Conservation (phyloP, 352 stramenopile genomes). For the Pythium insidiosum region DNA sequence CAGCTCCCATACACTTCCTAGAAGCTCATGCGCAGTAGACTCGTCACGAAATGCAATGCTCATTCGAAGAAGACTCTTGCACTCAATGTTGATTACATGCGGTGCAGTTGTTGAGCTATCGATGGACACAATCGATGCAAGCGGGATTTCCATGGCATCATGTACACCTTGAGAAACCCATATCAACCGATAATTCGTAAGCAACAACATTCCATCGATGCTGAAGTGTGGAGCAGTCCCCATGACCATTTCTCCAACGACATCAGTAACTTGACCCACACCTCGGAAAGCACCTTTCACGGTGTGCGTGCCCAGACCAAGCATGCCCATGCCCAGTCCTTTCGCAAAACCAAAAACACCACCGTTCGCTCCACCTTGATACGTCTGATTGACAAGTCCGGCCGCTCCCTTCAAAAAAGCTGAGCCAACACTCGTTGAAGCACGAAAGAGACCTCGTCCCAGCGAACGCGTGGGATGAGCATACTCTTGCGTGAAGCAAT, state of each 20-base stretch:
- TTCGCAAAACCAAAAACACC: conserved; percentile 86
- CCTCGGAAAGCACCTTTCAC: conserved; percentile 83
- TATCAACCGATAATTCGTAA: conserved; percentile 84
- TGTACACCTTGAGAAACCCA: conserved; percentile 74
- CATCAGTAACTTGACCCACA: conserved; percentile 80
- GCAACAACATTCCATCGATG: conserved; percentile 71
- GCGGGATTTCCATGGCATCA: conserved; percentile 75
- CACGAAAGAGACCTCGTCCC: conserved; percentile 67
- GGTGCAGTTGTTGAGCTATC: conserved; percentile 78
- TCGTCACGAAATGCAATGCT: conserved; percentile 83
- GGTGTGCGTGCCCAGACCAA: conserved; percentile 75
- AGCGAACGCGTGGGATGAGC: conserved; percentile 74
- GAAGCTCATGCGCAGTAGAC: conserved; percentile 62
- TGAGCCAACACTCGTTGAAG: conserved; percentile 80
- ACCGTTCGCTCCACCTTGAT: conserved; percentile 74
- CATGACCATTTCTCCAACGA: conserved; percentile 83
- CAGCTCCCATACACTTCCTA: conserved; percentile 66
- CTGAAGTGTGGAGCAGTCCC: conserved; percentile 81
- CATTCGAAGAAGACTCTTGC: conserved; percentile 71
- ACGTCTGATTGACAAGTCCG: conserved; percentile 81
- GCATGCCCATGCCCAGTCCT: conserved; percentile 80
- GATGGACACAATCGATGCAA: conserved; percentile 66
- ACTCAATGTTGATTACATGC: conserved; percentile 80
- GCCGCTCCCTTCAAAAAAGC: conserved; percentile 78
- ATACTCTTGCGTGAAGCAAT: conserved; percentile 80